Evolutionary conservation across 2,329 filamentous ascomycete species (phyloP), one percentile per base, ranked within the genome.

Genomic region (Cadophora sp.): DNA sequence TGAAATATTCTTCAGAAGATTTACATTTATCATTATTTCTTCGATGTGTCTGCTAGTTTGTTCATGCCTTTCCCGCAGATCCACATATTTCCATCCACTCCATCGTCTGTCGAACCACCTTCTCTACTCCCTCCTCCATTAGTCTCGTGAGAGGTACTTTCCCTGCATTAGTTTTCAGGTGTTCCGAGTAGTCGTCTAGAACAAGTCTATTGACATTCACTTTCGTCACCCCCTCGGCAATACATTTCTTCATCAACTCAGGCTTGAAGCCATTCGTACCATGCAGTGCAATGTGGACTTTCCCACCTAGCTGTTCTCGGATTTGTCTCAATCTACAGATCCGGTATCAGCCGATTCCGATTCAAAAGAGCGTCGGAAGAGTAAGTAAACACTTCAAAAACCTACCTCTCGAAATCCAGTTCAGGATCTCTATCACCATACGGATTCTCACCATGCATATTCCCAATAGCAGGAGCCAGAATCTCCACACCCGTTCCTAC

Each of bases 131-230:
- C 67, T 79, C 73, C 43, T 81, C 79, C 70, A 81, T 81, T 68
- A 81, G 66, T 65, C 74, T 70, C 20, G 74, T 77, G 45, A 74
- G 67, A 8, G 69, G 59, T 73, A 71, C 43, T 62, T 71, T 73
- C 64, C 75, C 72, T 6, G 78, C 79, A 50, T 79, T 75, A 24
- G 76, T 71, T 65, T 76, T 74, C 50, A 84, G 61, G 66, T 81
- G 76, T 24, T 77, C 77, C 11, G 81, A 78, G 62, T 83, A 84
- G 18, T 81, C 79, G 59, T 85, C 81, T 8, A 86, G 74, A 8
- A 87, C 78, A 8, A 86, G 71, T 73, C 84, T 85, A 69, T 88
- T 88, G 2, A 87, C 84, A 66, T 88, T 88, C 65, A 87, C 76
- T 75, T 87, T 87, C 30, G 81, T 77, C 2, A 83, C 79, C 0